These are phyloP conservation scores for Cordyceps militaris DNA, from an alignment of 2,329 filamentous ascomycete genomes.

Conservation along the genomic window DNA sequence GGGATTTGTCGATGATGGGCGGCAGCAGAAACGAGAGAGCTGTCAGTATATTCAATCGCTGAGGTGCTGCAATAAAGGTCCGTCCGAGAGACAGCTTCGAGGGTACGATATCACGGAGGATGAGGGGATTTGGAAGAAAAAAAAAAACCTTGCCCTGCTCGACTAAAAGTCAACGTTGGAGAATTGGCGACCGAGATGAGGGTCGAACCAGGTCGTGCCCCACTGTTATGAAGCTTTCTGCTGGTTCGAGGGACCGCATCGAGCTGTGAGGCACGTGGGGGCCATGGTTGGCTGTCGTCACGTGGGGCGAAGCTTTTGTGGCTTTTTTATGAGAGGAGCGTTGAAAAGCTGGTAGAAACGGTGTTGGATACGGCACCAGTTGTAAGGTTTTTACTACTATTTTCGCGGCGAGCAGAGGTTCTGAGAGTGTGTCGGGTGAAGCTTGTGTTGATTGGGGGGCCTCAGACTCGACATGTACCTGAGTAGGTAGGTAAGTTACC, in stretches of 20 bases:
- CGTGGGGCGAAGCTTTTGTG: conserved; percentile 16
- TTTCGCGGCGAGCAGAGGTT: too few species aligned
- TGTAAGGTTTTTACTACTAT: too few species aligned
- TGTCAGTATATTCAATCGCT: neutral
- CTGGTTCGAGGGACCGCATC: neutral
- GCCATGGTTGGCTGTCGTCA: conserved; percentile 25
- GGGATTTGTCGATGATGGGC: too few species aligned
- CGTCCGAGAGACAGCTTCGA: neutral
- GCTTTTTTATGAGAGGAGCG: neutral
- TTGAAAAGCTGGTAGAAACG: neutral
- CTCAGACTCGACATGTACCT: too few species aligned
- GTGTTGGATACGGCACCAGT: neutral
- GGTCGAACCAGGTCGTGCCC: neutral
- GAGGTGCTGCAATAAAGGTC: neutral
- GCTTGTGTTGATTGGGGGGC: too few species aligned
- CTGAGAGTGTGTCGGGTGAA: too few species aligned
- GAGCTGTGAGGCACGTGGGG: conserved; percentile 8
- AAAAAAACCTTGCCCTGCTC: neutral
- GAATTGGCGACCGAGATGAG: conserved; percentile 4
- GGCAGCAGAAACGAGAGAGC: too few species aligned
- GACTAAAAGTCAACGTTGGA: neutral
- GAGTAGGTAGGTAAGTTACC: too few species aligned
- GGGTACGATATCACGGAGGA: neutral
- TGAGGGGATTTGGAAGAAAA: neutral
- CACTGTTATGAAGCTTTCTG: neutral